phyloP scores from a whole-genome alignment of 2,329 filamentous ascomycete species.

The Penicillium sp. region DNA sequence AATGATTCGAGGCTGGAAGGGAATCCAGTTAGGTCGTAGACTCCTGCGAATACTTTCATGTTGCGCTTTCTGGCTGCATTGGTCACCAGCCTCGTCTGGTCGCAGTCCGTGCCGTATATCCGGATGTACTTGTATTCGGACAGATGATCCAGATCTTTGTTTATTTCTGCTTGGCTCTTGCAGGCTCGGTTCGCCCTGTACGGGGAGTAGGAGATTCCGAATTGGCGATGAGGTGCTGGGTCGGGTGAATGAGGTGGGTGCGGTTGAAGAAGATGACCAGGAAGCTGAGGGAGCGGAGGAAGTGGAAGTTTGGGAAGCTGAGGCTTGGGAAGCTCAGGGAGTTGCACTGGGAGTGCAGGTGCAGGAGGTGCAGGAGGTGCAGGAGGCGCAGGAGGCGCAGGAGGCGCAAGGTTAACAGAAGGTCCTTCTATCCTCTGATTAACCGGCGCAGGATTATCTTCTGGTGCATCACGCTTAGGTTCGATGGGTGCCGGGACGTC shows the following conservation, averaged over 20 bases:
- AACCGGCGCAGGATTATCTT: background rate
- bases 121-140: conserved; percentile 62
- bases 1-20: conserved; percentile 57
- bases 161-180: conserved; percentile 61
- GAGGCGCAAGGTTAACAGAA: background rate
- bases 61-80: conserved; percentile 59
- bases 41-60: conserved; percentile 69
- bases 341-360: conserved; percentile 1
- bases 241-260: conserved; percentile 6
- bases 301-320: background rate
- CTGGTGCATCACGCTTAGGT: background rate
- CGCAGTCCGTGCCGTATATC: conserved; percentile 75
- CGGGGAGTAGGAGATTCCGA: conserved; percentile 57
- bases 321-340: background rate
- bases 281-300: background rate
- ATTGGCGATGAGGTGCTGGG: conserved; percentile 13
- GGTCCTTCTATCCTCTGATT: background rate
- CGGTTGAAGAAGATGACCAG: background rate
- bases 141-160: conserved; percentile 58
- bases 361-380: background rate
- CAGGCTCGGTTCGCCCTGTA: conserved; percentile 57
- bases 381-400: background rate
- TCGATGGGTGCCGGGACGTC: background rate
- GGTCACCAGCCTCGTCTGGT: conserved; percentile 62
- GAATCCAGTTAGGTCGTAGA: conserved; percentile 61